phyloP scores from a whole-genome alignment of 257 asterid species.

The Lantana camara region DNA sequence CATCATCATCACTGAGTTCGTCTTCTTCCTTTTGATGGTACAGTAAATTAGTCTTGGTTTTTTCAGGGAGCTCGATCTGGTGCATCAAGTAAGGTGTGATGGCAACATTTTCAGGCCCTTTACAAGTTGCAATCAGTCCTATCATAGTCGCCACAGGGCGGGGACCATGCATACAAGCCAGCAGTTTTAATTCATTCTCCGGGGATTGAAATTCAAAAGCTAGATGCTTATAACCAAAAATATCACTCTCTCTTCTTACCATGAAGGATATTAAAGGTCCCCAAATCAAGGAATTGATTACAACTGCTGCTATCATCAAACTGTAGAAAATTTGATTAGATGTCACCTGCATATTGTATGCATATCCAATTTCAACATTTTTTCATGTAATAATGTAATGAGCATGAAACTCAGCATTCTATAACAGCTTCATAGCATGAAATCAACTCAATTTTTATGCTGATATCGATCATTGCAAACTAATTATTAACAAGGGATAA shows the following conservation, averaged over 20 bases:
- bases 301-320: constrained; percentile 75
- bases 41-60: constrained; percentile 56
- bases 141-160: constrained; percentile 88
- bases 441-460: no score
- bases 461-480: no score
- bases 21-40: constrained; percentile 87
- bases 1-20: constrained; percentile 85
- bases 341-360: constrained; percentile 54
- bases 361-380: constrained; percentile 15
- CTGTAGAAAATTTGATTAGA: constrained; percentile 61
- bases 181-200: constrained; percentile 70
- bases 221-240: constrained; percentile 65
- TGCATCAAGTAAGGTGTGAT: constrained; percentile 85
- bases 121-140: constrained; percentile 74
- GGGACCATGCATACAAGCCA: constrained; percentile 84
- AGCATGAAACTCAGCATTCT: neutral
- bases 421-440: no score
- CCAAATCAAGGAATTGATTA: constrained; percentile 80
- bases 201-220: constrained; percentile 74
- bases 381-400: neutral
- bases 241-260: constrained; percentile 78
- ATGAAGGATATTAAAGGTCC: constrained; percentile 80
- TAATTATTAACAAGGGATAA: neutral
- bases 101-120: constrained; percentile 60
- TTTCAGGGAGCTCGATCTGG: constrained; percentile 88